Base-by-base conservation (phyloP, 352 stramenopile genomes). In the Globisporangium polare region DNA sequence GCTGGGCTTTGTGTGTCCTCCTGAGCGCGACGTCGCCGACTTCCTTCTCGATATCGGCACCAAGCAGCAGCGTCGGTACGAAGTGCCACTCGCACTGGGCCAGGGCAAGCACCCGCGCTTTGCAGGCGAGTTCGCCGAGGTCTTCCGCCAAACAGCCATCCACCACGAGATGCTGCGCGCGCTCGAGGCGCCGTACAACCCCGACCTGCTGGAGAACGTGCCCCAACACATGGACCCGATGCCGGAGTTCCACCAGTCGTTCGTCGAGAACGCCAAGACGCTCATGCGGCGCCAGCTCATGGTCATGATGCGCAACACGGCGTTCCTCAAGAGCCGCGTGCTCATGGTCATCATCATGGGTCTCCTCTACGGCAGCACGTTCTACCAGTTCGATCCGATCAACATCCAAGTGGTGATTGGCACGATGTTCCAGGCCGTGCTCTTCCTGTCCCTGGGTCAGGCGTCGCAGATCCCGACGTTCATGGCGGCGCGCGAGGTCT, bases 41-140 rank as follows among this genome's bases (percentile, higher is more conserved):
- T 98, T 96, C 67, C 67, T 98, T 51, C 64, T 97, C 41, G 83
- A 85, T 33, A 35, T 87, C 5, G 71, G 69, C 9, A 85, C 77
- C 0, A 46, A 71, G 33, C 71, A 81, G 59, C 74, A 83, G 62
- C 15, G 24, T 5, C 60, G 67, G 18, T 82, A 81, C 53, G 62
- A 80, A 41, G 53, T 70, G 15, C 42, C 22, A 6, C 50, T 63
- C 5, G 24, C 46, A 9, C 2, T 46, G n/a, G 53, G 29, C 10
- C 41, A 39, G 13, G 45, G 45, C 24, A 58, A 47, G 13, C 26
- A 60, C 9, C 67, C 71, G 4, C 71, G 65, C 5, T 62, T 43
- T 9, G 60, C 68, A 0, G 74, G 60, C 24, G 31, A 78, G 17
- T 78, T 70, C 27, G 47, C 47, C 26, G 47, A 54, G 26, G 15